Conservation (phyloP, 208 protist species). For the Pavlovales sp. region DNA sequence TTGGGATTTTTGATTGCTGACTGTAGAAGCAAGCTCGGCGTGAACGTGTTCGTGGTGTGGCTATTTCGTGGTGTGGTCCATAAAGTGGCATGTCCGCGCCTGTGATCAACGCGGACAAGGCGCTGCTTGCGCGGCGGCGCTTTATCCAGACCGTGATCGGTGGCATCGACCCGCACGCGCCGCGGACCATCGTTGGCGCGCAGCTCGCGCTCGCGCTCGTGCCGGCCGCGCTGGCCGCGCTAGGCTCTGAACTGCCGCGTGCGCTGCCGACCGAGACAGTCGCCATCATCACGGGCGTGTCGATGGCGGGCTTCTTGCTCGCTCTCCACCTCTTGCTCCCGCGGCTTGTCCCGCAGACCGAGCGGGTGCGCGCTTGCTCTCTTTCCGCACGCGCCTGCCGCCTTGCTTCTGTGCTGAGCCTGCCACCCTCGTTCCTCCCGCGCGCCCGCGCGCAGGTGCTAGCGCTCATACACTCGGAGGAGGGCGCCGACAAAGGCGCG, state of each 20-base stretch:
- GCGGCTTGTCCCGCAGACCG: neutral
- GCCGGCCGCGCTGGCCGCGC: too few species aligned
- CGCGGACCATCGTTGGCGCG: neutral
- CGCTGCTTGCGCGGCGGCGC: neutral
- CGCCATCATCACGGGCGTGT: too few species aligned
- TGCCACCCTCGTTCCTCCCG: too few species aligned
- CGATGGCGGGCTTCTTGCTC: neutral
- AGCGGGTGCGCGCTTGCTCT: neutral
- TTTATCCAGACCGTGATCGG: neutral
- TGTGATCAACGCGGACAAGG: neutral
- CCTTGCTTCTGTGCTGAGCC: too few species aligned
- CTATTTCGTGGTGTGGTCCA: too few species aligned
- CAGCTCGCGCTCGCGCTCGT: neutral
- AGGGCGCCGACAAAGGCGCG: neutral
- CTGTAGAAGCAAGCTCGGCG: too few species aligned
- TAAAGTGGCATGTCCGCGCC: too few species aligned
- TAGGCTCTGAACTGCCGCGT: neutral
- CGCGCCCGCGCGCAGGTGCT: neutral
- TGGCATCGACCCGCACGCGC: neutral
- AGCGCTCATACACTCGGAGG: neutral
- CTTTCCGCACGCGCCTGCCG: too few species aligned
- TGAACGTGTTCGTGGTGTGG: too few species aligned
- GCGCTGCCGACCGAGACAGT: neutral
- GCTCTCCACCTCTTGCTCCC: neutral
- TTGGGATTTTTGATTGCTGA: too few species aligned